Evolutionary conservation across 108 stramenopile species (phyloP).

Genomic region (Parmales sp.): DNA sequence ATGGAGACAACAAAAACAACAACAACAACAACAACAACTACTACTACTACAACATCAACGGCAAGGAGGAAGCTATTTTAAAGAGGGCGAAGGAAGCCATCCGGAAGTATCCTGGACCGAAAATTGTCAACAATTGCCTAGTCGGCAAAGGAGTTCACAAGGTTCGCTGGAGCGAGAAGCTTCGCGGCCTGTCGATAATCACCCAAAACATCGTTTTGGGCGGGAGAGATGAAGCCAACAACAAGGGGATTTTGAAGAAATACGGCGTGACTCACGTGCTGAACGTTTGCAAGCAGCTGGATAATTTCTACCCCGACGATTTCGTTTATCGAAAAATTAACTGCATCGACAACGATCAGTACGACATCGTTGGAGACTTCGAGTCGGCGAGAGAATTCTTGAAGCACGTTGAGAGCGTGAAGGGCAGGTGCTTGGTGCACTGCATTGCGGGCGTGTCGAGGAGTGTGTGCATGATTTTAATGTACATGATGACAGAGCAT

Average conservation of each 20-base stretch:
- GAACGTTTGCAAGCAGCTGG: conserved; percentile 22
- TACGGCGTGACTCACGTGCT: conserved; percentile 27
- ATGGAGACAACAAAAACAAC: background rate
- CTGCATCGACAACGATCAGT: conserved; percentile 6
- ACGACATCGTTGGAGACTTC: conserved; percentile 6
- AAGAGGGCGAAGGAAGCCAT: background rate
- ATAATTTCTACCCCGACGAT: conserved; percentile 15
- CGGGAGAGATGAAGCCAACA: conserved; percentile 17
- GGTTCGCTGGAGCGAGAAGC: conserved; percentile 8
- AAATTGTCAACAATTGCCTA: background rate
- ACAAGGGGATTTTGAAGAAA: background rate
- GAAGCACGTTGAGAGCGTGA: conserved; percentile 16
- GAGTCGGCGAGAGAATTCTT: conserved; percentile 13
- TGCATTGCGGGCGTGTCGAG: conserved; percentile 27
- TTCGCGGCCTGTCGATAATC: conserved; percentile 12
- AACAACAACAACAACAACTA: background rate
- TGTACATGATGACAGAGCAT: conserved; percentile 24
- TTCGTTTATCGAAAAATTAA: conserved; percentile 21
- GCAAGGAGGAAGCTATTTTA: background rate
- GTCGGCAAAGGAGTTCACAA: background rate
- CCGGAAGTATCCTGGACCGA: background rate
- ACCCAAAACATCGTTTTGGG: conserved; percentile 22
- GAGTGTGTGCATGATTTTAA: conserved; percentile 14
- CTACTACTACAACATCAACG: background rate
- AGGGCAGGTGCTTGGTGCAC: conserved; percentile 23